A percentile compares a stretch with the other conserved stretches of the same genome.
Conservation (phyloP, 2,329 filamentous ascomycete species). For the Davidsoniella eucalypti region DNA sequence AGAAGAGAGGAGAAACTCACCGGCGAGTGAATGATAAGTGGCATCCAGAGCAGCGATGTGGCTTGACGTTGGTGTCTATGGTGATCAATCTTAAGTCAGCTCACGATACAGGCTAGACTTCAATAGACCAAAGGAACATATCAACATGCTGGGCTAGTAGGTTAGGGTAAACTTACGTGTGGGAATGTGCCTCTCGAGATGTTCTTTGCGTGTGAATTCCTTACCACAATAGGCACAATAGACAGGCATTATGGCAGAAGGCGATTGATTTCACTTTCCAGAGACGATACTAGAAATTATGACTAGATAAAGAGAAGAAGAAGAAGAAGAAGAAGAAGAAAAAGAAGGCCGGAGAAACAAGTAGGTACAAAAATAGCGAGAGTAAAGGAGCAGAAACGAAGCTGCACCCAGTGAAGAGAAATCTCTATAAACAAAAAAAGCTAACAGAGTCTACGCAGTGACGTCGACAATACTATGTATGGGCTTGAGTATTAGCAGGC, state of each 20-base stretch:
- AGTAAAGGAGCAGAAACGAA: background rate
- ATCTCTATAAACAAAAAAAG: background rate
- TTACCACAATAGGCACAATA: constrained; percentile 39
- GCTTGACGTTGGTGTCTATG: constrained; percentile 38
- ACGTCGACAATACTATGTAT: too few relatives aligned
- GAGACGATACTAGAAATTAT: background rate
- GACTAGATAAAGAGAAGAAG: background rate
- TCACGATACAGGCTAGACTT: too few relatives aligned
- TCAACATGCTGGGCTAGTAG: background rate
- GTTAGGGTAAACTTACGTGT: constrained; percentile 25
- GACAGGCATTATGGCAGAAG: constrained; percentile 18
- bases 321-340: background rate
- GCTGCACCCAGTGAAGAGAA: too few relatives aligned
- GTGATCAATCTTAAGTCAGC: too few relatives aligned
- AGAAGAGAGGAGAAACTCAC: constrained; percentile 19
- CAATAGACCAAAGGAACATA: background rate
- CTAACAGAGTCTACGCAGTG: too few relatives aligned
- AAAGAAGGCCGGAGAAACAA: background rate
- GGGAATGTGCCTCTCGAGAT: constrained; percentile 38
- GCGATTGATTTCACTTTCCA: background rate
- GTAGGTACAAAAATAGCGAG: background rate
- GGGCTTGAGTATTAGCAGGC: too few relatives aligned
- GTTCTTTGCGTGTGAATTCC: constrained; percentile 38
- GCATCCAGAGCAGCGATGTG: constrained; percentile 32
- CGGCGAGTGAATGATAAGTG: constrained; percentile 33